phyloP scores from a whole-genome alignment of 441 rosid species.

The Hura crepitans region DNA sequence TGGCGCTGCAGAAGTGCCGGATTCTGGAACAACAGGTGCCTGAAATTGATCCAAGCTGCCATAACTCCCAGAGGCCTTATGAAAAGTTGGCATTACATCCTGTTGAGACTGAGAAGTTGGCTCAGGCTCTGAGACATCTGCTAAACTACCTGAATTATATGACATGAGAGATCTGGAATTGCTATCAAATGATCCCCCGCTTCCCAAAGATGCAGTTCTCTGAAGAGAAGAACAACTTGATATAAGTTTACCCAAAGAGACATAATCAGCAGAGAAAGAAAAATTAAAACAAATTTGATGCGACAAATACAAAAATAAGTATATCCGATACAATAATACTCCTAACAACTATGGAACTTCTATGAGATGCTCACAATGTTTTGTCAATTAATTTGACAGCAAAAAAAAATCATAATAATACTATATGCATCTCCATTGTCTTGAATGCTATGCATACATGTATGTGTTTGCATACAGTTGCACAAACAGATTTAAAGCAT shows the following conservation, averaged over 20 bases:
- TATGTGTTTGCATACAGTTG: not conserved
- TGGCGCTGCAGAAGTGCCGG: constrained; percentile 41
- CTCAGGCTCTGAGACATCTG: constrained; percentile 45
- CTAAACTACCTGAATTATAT: constrained; percentile 44
- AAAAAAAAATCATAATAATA: not conserved
- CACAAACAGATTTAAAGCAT: not conserved
- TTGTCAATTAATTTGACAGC: constrained; percentile 6
- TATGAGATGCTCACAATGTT: not conserved
- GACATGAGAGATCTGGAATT: constrained; percentile 55
- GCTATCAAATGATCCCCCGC: constrained; percentile 59
- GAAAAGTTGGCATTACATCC: constrained; percentile 33
- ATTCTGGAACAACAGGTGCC: constrained; percentile 32
- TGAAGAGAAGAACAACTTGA: constrained; percentile 34
- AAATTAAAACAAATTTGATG: not conserved
- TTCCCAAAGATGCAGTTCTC: constrained; percentile 71
- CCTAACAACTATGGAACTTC: not conserved
- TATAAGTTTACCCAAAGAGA: constrained; percentile 20
- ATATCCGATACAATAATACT: not conserved
- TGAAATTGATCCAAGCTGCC: constrained; percentile 44
- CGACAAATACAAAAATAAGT: not conserved
- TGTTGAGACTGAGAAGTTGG: constrained; percentile 34
- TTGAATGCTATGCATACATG: not conserved
- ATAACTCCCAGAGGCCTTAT: constrained; percentile 34
- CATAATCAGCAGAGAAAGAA: not conserved
- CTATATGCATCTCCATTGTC: not conserved